Conservation (phyloP, 192 early-diverging fungal genomes). For the Coemansia interrupta region DNA sequence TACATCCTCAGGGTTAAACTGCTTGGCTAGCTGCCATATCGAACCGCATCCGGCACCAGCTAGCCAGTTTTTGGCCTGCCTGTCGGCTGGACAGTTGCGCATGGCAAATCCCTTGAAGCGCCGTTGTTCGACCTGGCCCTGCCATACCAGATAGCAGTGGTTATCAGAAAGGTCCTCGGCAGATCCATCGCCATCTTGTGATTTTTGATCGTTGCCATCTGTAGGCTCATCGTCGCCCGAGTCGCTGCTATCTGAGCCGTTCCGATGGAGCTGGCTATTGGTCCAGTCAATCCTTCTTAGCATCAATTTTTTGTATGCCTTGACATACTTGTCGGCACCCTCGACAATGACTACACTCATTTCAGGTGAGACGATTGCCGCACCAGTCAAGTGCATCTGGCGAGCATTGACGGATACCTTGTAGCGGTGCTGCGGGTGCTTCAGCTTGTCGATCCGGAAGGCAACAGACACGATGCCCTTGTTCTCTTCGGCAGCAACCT, state of each 20-base stretch:
- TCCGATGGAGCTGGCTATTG: constrained; percentile 42
- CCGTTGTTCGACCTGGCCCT: constrained; percentile 77
- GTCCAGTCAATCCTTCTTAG: constrained; percentile 91
- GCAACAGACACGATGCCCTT: constrained; percentile 75
- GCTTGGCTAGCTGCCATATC: constrained; percentile 84
- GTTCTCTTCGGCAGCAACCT: constrained; percentile 69
- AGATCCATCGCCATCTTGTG: constrained; percentile 26
- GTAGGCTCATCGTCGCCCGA: constrained; percentile 20
- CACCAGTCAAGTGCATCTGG: constrained; percentile 81
- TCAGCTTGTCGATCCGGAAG: constrained; percentile 68
- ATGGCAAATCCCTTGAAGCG: constrained; percentile 76
- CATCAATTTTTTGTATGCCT: constrained; percentile 96
- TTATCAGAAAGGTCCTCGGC: constrained; percentile 58
- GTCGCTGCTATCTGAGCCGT: constrained; percentile 1
- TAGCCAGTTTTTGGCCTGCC: constrained; percentile 67
- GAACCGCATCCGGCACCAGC: constrained; percentile 67
- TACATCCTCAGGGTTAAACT: constrained; percentile 31
- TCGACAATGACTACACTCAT: constrained; percentile 86
- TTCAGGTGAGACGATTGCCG: constrained; percentile 68
- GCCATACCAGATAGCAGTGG: constrained; percentile 90
- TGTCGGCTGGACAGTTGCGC: constrained; percentile 69
- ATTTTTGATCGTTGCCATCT: constrained; percentile 13
- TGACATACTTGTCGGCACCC: constrained; percentile 84
- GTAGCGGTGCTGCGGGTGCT: constrained; percentile 77
- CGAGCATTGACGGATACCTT: constrained; percentile 90